Evolutionary conservation across 768 basidiomycete species (phyloP), one percentile per base, ranked within the genome.

Genomic region (Lentinula lateritia): DNA sequence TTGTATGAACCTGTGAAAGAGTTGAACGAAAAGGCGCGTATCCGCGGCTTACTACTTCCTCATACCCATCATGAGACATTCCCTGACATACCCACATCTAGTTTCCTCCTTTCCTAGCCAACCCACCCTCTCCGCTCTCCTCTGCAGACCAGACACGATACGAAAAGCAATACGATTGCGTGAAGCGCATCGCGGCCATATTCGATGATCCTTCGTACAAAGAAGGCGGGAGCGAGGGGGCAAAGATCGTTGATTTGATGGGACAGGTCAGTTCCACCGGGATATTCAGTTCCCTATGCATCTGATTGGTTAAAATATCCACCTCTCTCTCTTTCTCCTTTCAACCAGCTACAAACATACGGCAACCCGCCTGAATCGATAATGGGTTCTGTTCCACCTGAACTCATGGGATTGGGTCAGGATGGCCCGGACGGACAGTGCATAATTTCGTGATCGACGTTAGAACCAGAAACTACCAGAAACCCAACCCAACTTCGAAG

Each of bases 1-100:
- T 74, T 95, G n/a, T 89, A 94, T 65, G 92, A 93, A 50, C 93
- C 94, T 0, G 69, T 95, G 61, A 91, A 90, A 66, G 93, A 96
- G 69, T 73, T 96, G 20, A 74, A 79, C 15, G 83, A 87, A 15
- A 88, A 88, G 70, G 91, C 89, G 63, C 36, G 79, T 65, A 5
- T 20, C 16, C n/a, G 42, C 9, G 7, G 7, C 9, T 39, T 34
- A 41, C 39, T 20, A 41, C 9, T 60, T 60, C 62, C 34, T 43
- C 39, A 6, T 57, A 20, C 43, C 46, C 53, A 13, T 52, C 46
- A 16, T 13, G 32, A 23, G 3, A 28, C 32, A 16, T 20, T 6
- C 42, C 61, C 43, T 50, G 45, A 36, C 35, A 15, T 52, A 42
- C 20, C 10, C 39, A 13, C 13, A 52, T 20, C 42, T 58, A 93